Evolutionary conservation across 2,329 filamentous ascomycete species (phyloP), one percentile per base, ranked within the genome.

Genomic region (Uncinocarpus reesii): DNA sequence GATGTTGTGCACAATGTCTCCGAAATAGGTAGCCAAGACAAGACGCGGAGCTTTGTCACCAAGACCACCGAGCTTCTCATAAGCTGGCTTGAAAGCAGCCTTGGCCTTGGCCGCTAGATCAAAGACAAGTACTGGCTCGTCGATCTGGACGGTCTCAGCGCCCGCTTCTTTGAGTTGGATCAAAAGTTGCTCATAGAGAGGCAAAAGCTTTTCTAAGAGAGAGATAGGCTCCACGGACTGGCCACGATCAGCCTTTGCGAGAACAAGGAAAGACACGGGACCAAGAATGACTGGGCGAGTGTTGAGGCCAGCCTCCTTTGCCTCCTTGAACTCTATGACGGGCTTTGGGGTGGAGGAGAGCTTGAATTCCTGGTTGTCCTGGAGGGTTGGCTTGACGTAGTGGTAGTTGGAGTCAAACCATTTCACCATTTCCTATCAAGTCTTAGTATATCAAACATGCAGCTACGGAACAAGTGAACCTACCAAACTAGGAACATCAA

Each of bases 391-490:
- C 83, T 96, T 96, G 75, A 96, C 92, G 72, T 98, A 98, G 80
- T 96, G 92, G 83, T 98, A 98, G 84, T 98, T 98, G 58, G 88
- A 95, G 79, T 98, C 92, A 69, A 98, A 98, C 92, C 92, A 98
- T 80, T 98, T 98, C 64, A 98, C 92, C 92, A 98, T 98, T 80
- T 98, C 92, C 75, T 77, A 52, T 24, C 52, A 40, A 41, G 52
- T n/a, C 38, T 48, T 46, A 46, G 47, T 47, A 26, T 28, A 3
- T 23, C 21, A 13, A 4, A 31, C 23, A 51, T 36, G 51, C 36
- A 38, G 42, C 32, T 24, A 24, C n/a, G 18, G 23, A 3, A 11
- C 7, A 26, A 26, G 23, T 11, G n/a, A 53, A 66, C 73, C 62
- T 70, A 78, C 76, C 72, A 95, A 76, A 65, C 78, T 80, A 61